Base-by-base conservation (phyloP, 2,329 filamentous ascomycete species). In the Colletotrichum brevisporum region DNA sequence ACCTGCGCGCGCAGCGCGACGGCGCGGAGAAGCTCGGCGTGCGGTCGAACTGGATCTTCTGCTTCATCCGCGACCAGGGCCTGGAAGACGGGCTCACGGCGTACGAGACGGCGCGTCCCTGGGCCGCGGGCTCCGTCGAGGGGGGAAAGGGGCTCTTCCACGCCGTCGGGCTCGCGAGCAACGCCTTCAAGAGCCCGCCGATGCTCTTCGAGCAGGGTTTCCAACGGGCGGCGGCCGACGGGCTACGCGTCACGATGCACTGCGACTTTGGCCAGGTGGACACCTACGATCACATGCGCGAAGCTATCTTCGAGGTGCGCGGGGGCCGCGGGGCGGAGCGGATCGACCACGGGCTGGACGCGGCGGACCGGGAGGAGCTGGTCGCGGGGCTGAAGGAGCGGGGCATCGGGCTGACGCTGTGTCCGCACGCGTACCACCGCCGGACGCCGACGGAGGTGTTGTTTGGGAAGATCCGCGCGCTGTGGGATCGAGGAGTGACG, bases 331-430 rank as follows among this genome's bases (percentile, higher is more conserved):
- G 85, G 15, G 88, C 89, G 50, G 82, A 86, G 76, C 87, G 93
- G 47, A 93, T 95, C 74, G 92, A 95, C 76, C 92, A 95, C 76
- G 92, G 92, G 1, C 89, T 94, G 58, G 86, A 88, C 9, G 83
- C 93, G 5, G 83, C 86, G 5, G 85, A 91, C 47, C 89, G 93
- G 71, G 79, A 84, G 0, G 83, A 78, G n/a, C 81, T 94, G 31
- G 81, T 94, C 77, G 75, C 83, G 69, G 83, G 86, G 24, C 83
- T 94, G 13, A 89, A 86, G 3, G 76, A 81, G 8, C 81, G 89
- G 59, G 82, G 85, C 18, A 88, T 88, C 24, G 75, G 94, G 75
- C 78, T 95, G 66, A 92, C 91, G 0, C 83, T 94, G 45, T 95
- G 92, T 75, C 93, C 93, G 1, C 79, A 81, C 71, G 80, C 81